Conservation (phyloP, 768 basidiomycete genomes). For the Tephrocybe sp. region DNA sequence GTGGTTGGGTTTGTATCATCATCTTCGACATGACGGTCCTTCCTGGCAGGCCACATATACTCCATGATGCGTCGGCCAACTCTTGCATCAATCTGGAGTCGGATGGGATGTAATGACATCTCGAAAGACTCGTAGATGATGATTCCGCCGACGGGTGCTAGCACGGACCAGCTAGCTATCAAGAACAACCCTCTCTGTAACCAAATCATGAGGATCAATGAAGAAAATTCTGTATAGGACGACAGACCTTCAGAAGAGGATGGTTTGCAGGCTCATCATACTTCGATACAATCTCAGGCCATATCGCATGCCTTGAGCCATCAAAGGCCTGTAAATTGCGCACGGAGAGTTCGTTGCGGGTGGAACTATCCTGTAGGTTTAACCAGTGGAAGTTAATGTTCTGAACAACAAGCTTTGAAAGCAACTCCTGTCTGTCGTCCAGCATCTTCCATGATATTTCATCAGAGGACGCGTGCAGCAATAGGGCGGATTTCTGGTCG, state of each 20-base stretch:
- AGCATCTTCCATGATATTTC: slow-evolving; percentile 95
- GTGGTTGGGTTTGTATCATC: slow-evolving; percentile 14
- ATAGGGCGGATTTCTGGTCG: slow-evolving; percentile 77
- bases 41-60: slow-evolving; percentile 80
- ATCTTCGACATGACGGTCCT: slow-evolving; percentile 32
- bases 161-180: slow-evolving; percentile 74
- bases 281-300: slow-evolving; percentile 87
- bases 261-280: slow-evolving; percentile 69
- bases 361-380: slow-evolving; percentile 85
- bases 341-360: slow-evolving; percentile 72
- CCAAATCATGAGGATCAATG: neutral
- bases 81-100: slow-evolving; percentile 82
- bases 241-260: slow-evolving; percentile 65
- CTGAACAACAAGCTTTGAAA: slow-evolving; percentile 85
- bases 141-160: slow-evolving; percentile 94
- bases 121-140: slow-evolving; percentile 84
- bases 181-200: slow-evolving; percentile 70
- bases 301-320: slow-evolving; percentile 76
- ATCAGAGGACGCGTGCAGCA: slow-evolving; percentile 77
- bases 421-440: slow-evolving; percentile 64
- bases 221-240: neutral
- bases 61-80: slow-evolving; percentile 83
- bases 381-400: slow-evolving; percentile 81
- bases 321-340: slow-evolving; percentile 85
- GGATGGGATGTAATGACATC: slow-evolving; percentile 81